A percentile compares a stretch with the other conserved stretches of the same genome.
These are phyloP conservation scores for Termitomyces sp. DNA, from an alignment of 768 basidiomycete genomes.

Conservation along the genomic window DNA sequence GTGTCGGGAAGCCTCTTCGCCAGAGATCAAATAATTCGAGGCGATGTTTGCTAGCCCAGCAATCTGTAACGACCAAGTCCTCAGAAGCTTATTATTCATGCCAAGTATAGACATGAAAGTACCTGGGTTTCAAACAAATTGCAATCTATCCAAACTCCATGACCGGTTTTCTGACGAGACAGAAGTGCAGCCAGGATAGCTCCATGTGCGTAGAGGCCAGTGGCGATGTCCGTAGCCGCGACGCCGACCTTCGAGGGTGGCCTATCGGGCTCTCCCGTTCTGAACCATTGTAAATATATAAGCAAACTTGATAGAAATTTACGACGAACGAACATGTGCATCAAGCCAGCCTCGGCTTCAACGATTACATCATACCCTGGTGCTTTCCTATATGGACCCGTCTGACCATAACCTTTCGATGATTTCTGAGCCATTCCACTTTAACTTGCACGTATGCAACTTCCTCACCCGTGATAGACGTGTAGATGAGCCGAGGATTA, in stretches of 20 bases:
- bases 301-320: slow-evolving; percentile 6
- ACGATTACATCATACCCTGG: slow-evolving; percentile 88
- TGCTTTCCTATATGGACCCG: slow-evolving; percentile 77
- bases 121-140: slow-evolving; percentile 92
- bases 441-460: neutral
- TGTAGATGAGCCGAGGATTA: slow-evolving; percentile 80
- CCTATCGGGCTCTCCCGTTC: slow-evolving; percentile 85
- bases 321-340: slow-evolving; percentile 71
- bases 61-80: slow-evolving; percentile 40
- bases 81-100: neutral
- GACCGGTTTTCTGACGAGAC: slow-evolving; percentile 76
- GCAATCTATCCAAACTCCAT: slow-evolving; percentile 89
- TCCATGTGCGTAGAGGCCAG: slow-evolving; percentile 85
- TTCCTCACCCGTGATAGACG: slow-evolving; percentile 75
- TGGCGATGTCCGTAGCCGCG: slow-evolving; percentile 86
- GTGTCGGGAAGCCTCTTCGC: slow-evolving; percentile 74
- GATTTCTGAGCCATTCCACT: neutral
- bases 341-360: slow-evolving; percentile 88
- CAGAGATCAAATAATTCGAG: slow-evolving; percentile 87
- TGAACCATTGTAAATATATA: slow-evolving; percentile 18
- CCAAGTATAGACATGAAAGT: slow-evolving; percentile 6
- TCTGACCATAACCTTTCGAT: slow-evolving; percentile 52
- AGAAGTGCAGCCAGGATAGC: slow-evolving; percentile 89
- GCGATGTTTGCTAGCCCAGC: slow-evolving; percentile 91
- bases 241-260: slow-evolving; percentile 94